Conservation (phyloP, 176 grass and related monocot species). For the Phoenix roebelenii region DNA sequence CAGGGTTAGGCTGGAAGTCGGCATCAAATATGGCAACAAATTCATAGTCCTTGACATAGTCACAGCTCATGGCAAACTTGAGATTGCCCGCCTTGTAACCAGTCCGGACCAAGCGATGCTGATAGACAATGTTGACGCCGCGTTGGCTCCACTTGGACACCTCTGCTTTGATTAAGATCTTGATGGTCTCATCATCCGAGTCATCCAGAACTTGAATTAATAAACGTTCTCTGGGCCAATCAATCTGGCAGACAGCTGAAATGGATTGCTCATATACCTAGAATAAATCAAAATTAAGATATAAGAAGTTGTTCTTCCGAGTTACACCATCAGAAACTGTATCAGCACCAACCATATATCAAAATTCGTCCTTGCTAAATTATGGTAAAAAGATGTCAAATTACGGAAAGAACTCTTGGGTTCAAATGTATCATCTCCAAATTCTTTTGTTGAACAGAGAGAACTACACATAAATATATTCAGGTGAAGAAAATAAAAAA, state of each 20-base stretch:
- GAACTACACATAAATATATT: no score
- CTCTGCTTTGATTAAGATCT: constrained; percentile 76
- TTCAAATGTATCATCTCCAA: no score
- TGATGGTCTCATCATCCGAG: constrained; percentile 67
- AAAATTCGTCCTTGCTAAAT: no score
- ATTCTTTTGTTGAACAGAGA: no score
- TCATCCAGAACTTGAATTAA: constrained; percentile 93
- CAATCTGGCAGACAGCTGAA: constrained; percentile 72
- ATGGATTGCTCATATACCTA: constrained; percentile 96
- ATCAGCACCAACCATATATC: no score
- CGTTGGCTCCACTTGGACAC: constrained; percentile 74
- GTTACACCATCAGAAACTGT: no score
- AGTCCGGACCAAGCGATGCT: constrained; percentile 62
- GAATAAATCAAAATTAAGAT: not conserved
- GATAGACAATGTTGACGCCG: constrained; percentile 81
- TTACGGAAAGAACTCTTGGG: no score
- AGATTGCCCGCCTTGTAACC: constrained; percentile 97
- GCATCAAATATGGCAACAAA: constrained; percentile 96
- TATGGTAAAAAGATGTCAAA: no score
- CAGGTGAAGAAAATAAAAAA: no score
- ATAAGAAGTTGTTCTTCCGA: no score
- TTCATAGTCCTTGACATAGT: constrained; percentile 79
- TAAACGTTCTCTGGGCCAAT: constrained; percentile 72
- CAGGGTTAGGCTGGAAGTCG: constrained; percentile 90
- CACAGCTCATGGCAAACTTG: constrained; percentile 92